A percentile compares a stretch with the other conserved stretches of the same genome.
Conservation (phyloP, 2,329 filamentous ascomycete genomes). For the Alternaria alternata region DNA sequence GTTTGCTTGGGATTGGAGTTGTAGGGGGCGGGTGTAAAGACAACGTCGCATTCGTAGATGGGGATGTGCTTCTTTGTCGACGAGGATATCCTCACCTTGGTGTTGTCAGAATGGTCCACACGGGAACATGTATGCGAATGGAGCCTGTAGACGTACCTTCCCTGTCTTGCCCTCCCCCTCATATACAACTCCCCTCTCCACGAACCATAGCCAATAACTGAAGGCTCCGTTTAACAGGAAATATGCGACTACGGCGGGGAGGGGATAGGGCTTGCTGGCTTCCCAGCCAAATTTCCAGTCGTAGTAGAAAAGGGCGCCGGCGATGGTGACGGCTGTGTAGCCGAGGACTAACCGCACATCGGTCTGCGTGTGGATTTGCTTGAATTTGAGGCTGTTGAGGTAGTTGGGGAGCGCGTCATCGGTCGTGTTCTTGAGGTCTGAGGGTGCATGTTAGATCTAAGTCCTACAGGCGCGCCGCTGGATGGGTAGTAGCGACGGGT, state of each 20-base stretch:
- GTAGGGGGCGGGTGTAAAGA: slow-evolving; percentile 53
- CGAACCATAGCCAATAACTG: slow-evolving; percentile 83
- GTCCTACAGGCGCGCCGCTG: slow-evolving; percentile 13
- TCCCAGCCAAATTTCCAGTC: slow-evolving; percentile 95
- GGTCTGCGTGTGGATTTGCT: slow-evolving; percentile 78
- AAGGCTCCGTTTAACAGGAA: slow-evolving; percentile 78
- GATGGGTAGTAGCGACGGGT: background rate
- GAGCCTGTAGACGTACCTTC: slow-evolving; percentile 58
- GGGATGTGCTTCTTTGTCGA: slow-evolving; percentile 81
- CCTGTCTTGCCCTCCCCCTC: slow-evolving; percentile 74
- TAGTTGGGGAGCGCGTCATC: slow-evolving; percentile 96
- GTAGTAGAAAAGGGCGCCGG: slow-evolving; percentile 84
- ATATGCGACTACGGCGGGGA: slow-evolving; percentile 80
- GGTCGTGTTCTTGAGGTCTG: slow-evolving; percentile 95
- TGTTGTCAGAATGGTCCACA: background rate
- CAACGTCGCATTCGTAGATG: slow-evolving; percentile 78
- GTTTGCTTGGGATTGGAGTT: slow-evolving; percentile 49
- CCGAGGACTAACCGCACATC: slow-evolving; percentile 86
- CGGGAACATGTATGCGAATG: too few species aligned
- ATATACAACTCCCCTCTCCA: slow-evolving; percentile 85
- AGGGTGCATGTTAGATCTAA: slow-evolving; percentile 20
- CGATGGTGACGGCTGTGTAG: slow-evolving; percentile 80
- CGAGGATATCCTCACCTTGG: slow-evolving; percentile 75
- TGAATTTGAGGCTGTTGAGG: slow-evolving; percentile 86
- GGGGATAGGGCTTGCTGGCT: slow-evolving; percentile 80